Evolutionary conservation across 768 basidiomycete species (phyloP).

Genomic region (Suillus variegatus): DNA sequence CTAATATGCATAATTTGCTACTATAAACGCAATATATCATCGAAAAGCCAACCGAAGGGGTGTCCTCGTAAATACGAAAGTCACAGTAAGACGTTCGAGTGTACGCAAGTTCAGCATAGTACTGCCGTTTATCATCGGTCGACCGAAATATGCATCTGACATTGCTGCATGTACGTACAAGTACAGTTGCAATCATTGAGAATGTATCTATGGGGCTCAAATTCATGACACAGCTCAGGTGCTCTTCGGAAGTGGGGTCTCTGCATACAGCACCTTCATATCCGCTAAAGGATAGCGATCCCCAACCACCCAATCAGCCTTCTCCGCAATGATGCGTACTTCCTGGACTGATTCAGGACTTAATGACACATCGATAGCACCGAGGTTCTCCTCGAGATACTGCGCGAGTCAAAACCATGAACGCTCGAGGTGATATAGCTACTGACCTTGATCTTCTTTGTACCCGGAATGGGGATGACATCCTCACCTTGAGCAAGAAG

Average conservation of each 20-base stretch:
- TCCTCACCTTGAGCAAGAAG: constrained; percentile 39
- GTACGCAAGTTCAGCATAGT: neutral
- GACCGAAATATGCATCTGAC: neutral
- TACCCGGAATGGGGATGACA: constrained; percentile 44
- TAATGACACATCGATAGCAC: constrained; percentile 35
- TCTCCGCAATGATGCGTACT: constrained; percentile 37
- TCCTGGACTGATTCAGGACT: constrained; percentile 37
- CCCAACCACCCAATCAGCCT: constrained; percentile 27
- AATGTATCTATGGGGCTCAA: neutral
- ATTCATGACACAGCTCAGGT: neutral
- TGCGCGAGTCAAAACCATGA: constrained; percentile 15
- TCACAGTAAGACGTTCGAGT: no score
- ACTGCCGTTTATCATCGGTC: neutral
- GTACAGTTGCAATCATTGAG: neutral
- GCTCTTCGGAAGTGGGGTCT: constrained; percentile 18
- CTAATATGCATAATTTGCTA: no score
- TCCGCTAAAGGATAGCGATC: constrained; percentile 23
- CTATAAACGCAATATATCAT: no score
- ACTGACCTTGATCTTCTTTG: constrained; percentile 33
- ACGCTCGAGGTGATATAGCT: no score
- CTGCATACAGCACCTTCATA: constrained; percentile 16
- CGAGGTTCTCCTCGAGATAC: constrained; percentile 50
- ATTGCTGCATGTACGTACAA: neutral
- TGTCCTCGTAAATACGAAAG: no score
- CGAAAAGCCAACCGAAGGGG: no score